A percentile compares a stretch with the other conserved stretches of the same genome.
Evolutionary conservation across 139 green algal species (phyloP).

Genomic region (Tetraselmis chui): DNA sequence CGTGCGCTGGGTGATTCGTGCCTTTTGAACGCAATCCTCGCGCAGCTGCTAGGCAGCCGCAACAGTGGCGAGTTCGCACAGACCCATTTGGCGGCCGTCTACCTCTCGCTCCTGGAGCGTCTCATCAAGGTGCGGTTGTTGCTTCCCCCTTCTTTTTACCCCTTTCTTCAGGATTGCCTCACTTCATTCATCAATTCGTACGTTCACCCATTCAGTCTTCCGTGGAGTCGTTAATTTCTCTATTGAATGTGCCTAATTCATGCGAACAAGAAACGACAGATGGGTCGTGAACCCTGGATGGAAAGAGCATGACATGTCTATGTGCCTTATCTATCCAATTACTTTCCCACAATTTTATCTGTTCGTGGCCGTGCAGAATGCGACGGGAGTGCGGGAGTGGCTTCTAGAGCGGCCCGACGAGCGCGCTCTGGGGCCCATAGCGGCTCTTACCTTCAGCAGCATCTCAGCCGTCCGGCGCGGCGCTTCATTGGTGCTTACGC

Average conservation of each 20-base stretch:
- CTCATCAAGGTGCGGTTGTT: not conserved
- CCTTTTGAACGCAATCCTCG: not conserved
- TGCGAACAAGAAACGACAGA: no score
- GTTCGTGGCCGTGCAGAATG: not conserved
- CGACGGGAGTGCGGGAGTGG: not conserved
- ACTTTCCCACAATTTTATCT: no score
- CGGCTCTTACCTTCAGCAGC: not conserved
- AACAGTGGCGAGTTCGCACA: not conserved
- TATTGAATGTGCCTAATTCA: no score
- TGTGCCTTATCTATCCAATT: no score
- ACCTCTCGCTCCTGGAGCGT: not conserved
- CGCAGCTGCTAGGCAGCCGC: not conserved
- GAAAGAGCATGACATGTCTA: no score
- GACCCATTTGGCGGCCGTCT: not conserved
- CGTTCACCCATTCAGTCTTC: no score
- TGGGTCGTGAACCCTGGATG: no score
- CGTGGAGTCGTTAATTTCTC: no score
- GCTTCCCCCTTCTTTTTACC: no score
- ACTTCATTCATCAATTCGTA: no score
- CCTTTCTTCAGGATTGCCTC: no score
- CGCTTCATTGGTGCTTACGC: not conserved
- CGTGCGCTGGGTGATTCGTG: constrained; percentile 12
- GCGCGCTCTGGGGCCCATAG: not conserved
- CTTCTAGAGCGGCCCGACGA: not conserved
- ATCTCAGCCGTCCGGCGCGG: not conserved